These are phyloP conservation scores for Zymoseptoria tritici DNA, from an alignment of 2,329 filamentous ascomycete genomes.

Conservation along the genomic window DNA sequence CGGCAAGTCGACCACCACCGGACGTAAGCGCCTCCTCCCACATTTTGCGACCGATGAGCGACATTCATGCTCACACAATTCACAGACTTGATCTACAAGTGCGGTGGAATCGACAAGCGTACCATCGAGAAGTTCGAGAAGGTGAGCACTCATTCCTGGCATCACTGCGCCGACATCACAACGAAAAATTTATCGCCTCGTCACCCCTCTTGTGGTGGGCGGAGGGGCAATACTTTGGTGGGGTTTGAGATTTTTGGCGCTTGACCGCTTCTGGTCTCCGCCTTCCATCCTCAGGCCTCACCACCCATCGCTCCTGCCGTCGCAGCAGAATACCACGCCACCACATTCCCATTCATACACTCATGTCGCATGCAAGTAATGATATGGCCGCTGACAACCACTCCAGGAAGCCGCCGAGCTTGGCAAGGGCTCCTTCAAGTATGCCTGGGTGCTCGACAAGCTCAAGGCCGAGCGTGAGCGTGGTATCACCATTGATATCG, in stretches of 20 bases:
- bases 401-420: conserved; percentile 91
- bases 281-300: neutral
- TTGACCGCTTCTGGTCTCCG: conserved; percentile 7
- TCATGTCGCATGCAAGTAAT: neutral
- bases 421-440: conserved; percentile 99
- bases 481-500: conserved; percentile 99
- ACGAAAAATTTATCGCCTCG: conserved; percentile 9
- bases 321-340: neutral
- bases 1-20: conserved; percentile 95
- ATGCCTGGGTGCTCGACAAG: conserved; percentile 99
- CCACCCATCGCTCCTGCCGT: neutral
- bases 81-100: conserved; percentile 99
- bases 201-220: conserved; percentile 9
- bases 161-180: conserved; percentile 1
- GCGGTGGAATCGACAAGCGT: conserved; percentile 99
- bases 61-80: conserved; percentile 48
- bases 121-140: conserved; percentile 99
- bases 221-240: conserved; percentile 19
- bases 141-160: conserved; percentile 46
- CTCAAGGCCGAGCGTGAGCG: conserved; percentile 99
- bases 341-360: neutral
- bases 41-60: conserved; percentile 24
- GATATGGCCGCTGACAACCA: conserved; percentile 27
- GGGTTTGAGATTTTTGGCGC: conserved; percentile 19
- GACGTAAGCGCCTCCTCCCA: conserved; percentile 51